Conservation (phyloP, 2,329 filamentous ascomycete genomes). For the Diaporthe batatas region DNA sequence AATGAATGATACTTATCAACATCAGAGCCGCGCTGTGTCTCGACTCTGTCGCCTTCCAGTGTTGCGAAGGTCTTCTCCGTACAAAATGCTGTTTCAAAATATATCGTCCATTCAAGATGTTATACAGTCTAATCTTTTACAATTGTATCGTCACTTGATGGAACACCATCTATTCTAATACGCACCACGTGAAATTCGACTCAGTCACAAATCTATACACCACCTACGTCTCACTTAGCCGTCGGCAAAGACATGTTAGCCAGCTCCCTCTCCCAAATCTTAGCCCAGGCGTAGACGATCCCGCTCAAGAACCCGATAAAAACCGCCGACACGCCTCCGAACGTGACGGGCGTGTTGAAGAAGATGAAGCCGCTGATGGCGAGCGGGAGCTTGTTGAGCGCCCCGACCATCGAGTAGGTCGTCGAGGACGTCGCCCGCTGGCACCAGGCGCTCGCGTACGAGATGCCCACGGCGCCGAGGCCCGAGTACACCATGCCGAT, state of each 20-base stretch:
- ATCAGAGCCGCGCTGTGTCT: not conserved
- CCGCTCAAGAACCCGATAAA: constrained; percentile 91
- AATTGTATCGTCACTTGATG: not conserved
- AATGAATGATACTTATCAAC: not conserved
- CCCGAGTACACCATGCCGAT: constrained; percentile 95
- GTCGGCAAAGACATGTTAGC: constrained; percentile 77
- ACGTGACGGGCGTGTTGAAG: constrained; percentile 92
- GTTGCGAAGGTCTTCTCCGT: not conserved
- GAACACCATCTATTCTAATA: not conserved
- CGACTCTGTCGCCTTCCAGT: too few relatives aligned
- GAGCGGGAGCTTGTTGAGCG: constrained; percentile 97
- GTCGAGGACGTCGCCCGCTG: constrained; percentile 98
- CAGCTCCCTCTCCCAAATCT: constrained; percentile 81
- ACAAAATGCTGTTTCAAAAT: not conserved
- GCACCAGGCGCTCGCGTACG: constrained; percentile 98
- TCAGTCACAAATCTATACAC: not conserved
- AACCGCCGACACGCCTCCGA: constrained; percentile 93
- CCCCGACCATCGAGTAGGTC: constrained; percentile 98
- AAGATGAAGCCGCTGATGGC: constrained; percentile 93
- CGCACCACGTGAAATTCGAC: not conserved
- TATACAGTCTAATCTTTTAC: not conserved
- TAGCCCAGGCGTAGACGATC: constrained; percentile 88
- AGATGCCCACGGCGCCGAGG: constrained; percentile 94
- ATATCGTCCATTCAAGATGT: too few relatives aligned
- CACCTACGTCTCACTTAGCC: constrained; percentile 56